Evolutionary conservation across 257 asterid species (phyloP).

Genomic region (Datura wrightii): DNA sequence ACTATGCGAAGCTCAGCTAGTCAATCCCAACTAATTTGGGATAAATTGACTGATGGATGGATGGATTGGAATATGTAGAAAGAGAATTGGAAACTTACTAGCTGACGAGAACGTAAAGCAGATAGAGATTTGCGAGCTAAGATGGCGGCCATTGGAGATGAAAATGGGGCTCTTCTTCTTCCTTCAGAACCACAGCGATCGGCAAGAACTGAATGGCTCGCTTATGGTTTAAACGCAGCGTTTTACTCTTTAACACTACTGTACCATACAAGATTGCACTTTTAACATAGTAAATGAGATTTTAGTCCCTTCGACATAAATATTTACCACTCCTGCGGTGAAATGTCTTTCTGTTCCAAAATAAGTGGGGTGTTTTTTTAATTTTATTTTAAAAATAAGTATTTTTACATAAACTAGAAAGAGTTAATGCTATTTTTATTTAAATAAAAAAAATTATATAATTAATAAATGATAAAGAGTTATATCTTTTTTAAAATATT

Average conservation of each 20-base stretch:
- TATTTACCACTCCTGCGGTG: too few species aligned
- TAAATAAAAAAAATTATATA: too few species aligned
- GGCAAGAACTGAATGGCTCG: neutral
- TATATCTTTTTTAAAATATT: too few species aligned
- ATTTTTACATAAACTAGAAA: too few species aligned
- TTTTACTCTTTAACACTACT: neutral
- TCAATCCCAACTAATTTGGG: neutral
- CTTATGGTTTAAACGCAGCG: neutral
- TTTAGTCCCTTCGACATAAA: too few species aligned
- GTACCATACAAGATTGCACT: too few species aligned
- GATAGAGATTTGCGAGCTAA: slow-evolving; percentile 79
- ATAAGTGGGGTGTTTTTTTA: too few species aligned
- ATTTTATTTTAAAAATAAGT: too few species aligned
- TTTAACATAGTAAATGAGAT: too few species aligned
- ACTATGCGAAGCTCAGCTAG: neutral
- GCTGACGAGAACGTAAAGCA: slow-evolving; percentile 73
- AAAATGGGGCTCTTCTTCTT: neutral
- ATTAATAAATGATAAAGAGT: too few species aligned
- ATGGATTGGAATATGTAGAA: slow-evolving; percentile 19
- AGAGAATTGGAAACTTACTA: slow-evolving; percentile 47
- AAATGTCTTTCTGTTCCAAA: too few species aligned
- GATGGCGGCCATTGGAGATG: slow-evolving; percentile 62
- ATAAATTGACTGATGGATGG: neutral
- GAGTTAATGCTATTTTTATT: too few species aligned
- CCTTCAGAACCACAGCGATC: neutral